Evolutionary conservation across 108 stramenopile genomes (phyloP).

Genomic region (Thalassiosira profunda): DNA sequence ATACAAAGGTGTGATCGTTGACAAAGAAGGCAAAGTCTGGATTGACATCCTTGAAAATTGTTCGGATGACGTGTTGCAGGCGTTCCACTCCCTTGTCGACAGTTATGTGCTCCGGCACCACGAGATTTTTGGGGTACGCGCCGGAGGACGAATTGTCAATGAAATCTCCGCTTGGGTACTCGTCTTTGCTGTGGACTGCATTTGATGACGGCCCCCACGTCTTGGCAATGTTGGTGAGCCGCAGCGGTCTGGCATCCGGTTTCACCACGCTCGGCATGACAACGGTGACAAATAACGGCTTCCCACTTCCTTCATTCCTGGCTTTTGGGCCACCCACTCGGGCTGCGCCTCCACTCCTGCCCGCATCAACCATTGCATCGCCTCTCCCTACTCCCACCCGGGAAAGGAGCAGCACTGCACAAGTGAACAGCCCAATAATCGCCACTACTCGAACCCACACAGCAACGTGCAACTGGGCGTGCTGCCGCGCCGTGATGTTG

Average conservation of each 20-base stretch:
- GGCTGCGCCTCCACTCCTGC: not conserved
- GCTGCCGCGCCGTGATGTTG: not conserved
- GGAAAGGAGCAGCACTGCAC: slow-evolving; percentile 12
- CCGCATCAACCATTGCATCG: not conserved
- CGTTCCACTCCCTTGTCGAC: slow-evolving; percentile 74
- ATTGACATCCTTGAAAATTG: slow-evolving; percentile 60
- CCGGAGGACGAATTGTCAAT: slow-evolving; percentile 7
- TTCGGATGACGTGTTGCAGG: slow-evolving; percentile 73
- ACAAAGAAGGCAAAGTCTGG: slow-evolving; percentile 93
- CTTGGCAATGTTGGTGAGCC: slow-evolving; percentile 74
- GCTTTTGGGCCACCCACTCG: slow-evolving; percentile 1
- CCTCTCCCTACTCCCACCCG: not conserved
- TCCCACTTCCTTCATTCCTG: not conserved
- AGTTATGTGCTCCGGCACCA: slow-evolving; percentile 67
- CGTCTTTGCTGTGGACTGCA: slow-evolving; percentile 66
- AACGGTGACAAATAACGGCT: slow-evolving; percentile 73
- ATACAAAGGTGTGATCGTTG: slow-evolving; percentile 93
- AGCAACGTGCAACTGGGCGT: slow-evolving; percentile 18
- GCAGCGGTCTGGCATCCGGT: slow-evolving; percentile 58
- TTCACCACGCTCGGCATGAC: slow-evolving; percentile 82
- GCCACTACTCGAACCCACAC: slow-evolving; percentile 27
- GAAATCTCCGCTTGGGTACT: slow-evolving; percentile 57
- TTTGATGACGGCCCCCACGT: slow-evolving; percentile 82
- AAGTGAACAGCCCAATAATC: slow-evolving; percentile 22
- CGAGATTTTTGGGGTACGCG: slow-evolving; percentile 70